Evolutionary conservation across 495 filamentous ascomycete species (phyloP).

Genomic region (Cladorrhinum samala): DNA sequence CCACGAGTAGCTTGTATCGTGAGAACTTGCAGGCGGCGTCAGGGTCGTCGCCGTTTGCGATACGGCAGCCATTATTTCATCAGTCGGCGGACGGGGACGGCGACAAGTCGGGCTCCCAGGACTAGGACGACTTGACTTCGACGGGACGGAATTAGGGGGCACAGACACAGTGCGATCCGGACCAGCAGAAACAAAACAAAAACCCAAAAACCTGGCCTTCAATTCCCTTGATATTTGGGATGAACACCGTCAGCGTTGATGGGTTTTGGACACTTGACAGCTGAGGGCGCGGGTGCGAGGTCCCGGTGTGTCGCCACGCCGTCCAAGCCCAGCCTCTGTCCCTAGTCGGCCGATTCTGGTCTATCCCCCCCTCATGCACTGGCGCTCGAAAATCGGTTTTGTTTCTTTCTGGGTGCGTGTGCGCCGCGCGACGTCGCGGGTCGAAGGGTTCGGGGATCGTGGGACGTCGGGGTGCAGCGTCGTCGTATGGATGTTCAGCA

Average conservation of each 20-base stretch:
- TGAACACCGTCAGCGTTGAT: background rate
- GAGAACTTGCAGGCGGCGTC: slow-evolving; percentile 46
- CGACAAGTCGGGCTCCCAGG: background rate
- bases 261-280: background rate
- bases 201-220: background rate
- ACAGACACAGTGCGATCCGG: background rate
- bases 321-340: slow-evolving; percentile 14
- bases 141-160: slow-evolving; percentile 6
- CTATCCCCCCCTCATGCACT: background rate
- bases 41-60: slow-evolving; percentile 45
- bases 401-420: too few species aligned
- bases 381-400: background rate
- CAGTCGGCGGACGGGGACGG: slow-evolving; percentile 10
- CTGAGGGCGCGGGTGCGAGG: slow-evolving; percentile 5
- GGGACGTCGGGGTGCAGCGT: background rate
- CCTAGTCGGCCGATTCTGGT: slow-evolving; percentile 2
- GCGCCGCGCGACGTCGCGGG: background rate
- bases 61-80: slow-evolving; percentile 47
- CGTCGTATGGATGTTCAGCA: slow-evolving; percentile 1
- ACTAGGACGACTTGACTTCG: background rate
- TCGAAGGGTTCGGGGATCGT: background rate
- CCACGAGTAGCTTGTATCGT: slow-evolving; percentile 47
- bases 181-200: background rate
- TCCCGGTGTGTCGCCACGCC: slow-evolving; percentile 2
- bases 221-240: background rate